A percentile compares a stretch with the other conserved stretches of the same genome.
Conservation (phyloP, 768 basidiomycete species). For the Tulasnella sp. region DNA sequence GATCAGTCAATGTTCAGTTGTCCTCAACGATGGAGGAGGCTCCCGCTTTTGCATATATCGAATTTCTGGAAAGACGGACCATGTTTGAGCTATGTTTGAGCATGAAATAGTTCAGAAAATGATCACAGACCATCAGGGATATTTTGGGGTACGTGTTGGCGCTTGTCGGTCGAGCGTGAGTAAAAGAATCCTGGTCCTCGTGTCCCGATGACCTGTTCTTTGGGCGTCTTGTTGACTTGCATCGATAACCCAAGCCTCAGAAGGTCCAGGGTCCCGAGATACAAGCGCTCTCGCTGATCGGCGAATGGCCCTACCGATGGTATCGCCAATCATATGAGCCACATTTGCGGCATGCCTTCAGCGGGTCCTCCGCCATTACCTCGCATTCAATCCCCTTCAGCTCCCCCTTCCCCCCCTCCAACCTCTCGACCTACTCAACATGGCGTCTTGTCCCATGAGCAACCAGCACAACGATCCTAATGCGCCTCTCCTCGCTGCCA, state of each 20-base stretch:
- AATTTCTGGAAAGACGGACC: too few species aligned
- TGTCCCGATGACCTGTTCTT: neutral
- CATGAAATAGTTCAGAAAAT: too few species aligned
- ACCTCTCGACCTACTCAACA: neutral
- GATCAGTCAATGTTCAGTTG: neutral
- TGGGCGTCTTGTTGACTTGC: neutral
- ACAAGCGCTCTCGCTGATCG: too few species aligned
- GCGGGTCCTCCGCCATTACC: neutral
- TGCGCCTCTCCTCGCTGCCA: neutral
- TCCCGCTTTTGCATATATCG: too few species aligned
- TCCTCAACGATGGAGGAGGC: too few species aligned
- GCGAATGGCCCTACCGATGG: neutral
- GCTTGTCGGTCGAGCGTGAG: neutral
- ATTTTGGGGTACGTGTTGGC: neutral
- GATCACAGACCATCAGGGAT: too few species aligned
- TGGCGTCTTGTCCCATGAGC: conserved; percentile 1
- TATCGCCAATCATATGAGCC: neutral
- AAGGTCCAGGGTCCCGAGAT: too few species aligned
- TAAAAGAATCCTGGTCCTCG: neutral
- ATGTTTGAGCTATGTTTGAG: too few species aligned
- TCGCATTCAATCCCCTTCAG: neutral
- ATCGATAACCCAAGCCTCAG: too few species aligned
- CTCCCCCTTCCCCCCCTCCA: neutral
- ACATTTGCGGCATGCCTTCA: neutral
- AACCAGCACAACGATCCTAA: neutral